phyloP scores from a whole-genome alignment of 768 basidiomycete species.

The Lentinula raphanica region DNA sequence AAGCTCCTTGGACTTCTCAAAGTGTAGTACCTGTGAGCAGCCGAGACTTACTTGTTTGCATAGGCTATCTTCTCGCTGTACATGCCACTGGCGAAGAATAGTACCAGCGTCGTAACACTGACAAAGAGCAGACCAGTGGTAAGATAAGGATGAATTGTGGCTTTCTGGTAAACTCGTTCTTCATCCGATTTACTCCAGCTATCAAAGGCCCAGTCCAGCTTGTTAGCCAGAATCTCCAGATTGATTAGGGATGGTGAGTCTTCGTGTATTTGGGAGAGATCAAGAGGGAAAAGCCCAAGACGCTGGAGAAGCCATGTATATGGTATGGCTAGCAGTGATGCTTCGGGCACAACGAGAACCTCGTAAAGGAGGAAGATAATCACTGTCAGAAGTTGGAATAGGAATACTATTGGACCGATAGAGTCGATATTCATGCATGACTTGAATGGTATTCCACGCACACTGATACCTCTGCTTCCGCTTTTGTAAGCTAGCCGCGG shows the following conservation, averaged over 20 bases:
- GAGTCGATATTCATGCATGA: constrained; percentile 11
- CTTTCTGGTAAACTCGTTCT: constrained; percentile 14
- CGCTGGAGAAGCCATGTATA: constrained; percentile 47
- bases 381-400: constrained; percentile 59
- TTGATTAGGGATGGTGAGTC: background rate
- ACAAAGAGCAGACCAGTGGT: constrained; percentile 80
- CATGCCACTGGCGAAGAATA: constrained; percentile 96
- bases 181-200: background rate
- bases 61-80: constrained; percentile 95
- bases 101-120: constrained; percentile 79
- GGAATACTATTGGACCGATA: constrained; percentile 53
- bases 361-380: constrained; percentile 73
- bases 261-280: constrained; percentile 16
- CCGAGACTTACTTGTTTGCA: constrained; percentile 76
- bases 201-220: background rate
- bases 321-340: constrained; percentile 61
- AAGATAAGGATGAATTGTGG: constrained; percentile 66
- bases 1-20: background rate
- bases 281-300: constrained; percentile 36
- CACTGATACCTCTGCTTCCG: constrained; percentile 81
- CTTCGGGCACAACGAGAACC: constrained; percentile 59
- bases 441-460: constrained; percentile 30
- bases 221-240: background rate
- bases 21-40: background rate
- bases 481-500: constrained; percentile 72